Base-by-base conservation (phyloP, 495 filamentous ascomycete genomes). In the Neurospora terricola region DNA sequence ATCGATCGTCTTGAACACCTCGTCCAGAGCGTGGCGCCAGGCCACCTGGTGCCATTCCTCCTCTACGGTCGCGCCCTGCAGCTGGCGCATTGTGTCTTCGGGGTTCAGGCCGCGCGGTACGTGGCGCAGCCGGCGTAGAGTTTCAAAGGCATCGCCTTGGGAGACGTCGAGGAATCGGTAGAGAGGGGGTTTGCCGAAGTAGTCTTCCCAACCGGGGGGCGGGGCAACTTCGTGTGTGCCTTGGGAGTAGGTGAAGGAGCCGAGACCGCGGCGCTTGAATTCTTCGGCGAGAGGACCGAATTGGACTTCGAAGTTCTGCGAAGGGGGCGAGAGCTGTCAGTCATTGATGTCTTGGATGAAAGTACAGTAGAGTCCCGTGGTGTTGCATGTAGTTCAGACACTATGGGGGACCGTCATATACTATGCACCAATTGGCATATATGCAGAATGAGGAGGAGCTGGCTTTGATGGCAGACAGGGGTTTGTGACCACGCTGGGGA, bases 281-380 rank as follows among this genome's bases (percentile, higher is more conserved):
- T 87, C 81, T 48, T 84, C 84, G 48, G 80, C 80, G 37, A 88
- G 78, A 4, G 86, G 86, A 12, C 86, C 82, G 18, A 88, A 80
- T 72, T 88, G 86, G 69, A 88, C 84, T 71, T 81, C 78, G 70
- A 88, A 87, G 79, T 87, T 88, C 86, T 87, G 21, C 1, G 0
- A 27, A 71, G 30, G 72, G 37, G 10, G 27, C 8, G 70, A 18
- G 74, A 37, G 34, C 12, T 59, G 54, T 36, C 54, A 62, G 54
- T 34, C 6, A 16, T 23, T 27, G 48, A 2, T 54, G 45, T 54
- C 45, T 21, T 12, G 38, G 23, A 69, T 43, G 0, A 9, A 39
- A 45, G 39, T 27, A 11, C 16, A 62, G 23, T 37, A 68, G 7
- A 4, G 18, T 39, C 3, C n/a, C 9, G 0, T 0, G 37, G 0